Percentiles rank a stretch among this genome's conserved stretches.
Conservation (phyloP, 2,329 filamentous ascomycete species). For the Xylariaceae sp. region DNA sequence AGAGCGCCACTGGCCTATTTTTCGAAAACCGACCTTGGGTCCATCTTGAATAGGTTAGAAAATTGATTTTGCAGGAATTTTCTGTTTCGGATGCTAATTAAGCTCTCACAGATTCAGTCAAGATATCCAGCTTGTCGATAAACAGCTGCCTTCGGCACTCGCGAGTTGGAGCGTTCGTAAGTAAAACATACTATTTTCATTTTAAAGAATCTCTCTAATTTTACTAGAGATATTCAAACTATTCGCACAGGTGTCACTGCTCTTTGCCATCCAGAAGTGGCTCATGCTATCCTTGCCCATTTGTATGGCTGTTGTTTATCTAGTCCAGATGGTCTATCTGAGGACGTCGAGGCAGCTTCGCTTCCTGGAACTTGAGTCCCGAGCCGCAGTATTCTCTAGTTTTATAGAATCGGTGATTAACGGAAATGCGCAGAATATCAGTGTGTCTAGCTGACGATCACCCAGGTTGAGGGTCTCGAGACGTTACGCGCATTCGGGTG, state of each 20-base stretch:
- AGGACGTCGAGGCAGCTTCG: slow-evolving; percentile 62
- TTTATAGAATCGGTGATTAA: slow-evolving; percentile 32
- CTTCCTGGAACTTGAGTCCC: slow-evolving; percentile 60
- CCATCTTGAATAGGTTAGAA: slow-evolving; percentile 47
- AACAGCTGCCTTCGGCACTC: slow-evolving; percentile 46
- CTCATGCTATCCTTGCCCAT: slow-evolving; percentile 54
- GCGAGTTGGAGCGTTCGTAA: slow-evolving; percentile 44
- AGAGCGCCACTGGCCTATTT: slow-evolving; percentile 49
- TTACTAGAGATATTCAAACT: slow-evolving; percentile 47
- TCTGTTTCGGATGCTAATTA: no score
- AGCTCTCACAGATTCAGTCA: slow-evolving; percentile 54
- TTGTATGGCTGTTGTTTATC: slow-evolving; percentile 48
- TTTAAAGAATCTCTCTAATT: no score
- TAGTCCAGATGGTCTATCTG: slow-evolving; percentile 58
- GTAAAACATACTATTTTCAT: slow-evolving; percentile 22
- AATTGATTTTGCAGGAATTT: no score
- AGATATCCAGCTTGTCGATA: slow-evolving; percentile 52
- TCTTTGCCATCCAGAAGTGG: slow-evolving; percentile 52
- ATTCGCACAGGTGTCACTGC: slow-evolving; percentile 50
- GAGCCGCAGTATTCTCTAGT: slow-evolving; percentile 46
- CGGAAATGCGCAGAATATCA: slow-evolving; percentile 24
- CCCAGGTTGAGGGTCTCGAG: slow-evolving; percentile 43
- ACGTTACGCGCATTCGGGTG: slow-evolving; percentile 58
- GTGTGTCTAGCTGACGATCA: background rate
- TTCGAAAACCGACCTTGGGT: slow-evolving; percentile 47